Conservation (phyloP, 805 yeast genomes). For the Kuraishia hungarica region DNA sequence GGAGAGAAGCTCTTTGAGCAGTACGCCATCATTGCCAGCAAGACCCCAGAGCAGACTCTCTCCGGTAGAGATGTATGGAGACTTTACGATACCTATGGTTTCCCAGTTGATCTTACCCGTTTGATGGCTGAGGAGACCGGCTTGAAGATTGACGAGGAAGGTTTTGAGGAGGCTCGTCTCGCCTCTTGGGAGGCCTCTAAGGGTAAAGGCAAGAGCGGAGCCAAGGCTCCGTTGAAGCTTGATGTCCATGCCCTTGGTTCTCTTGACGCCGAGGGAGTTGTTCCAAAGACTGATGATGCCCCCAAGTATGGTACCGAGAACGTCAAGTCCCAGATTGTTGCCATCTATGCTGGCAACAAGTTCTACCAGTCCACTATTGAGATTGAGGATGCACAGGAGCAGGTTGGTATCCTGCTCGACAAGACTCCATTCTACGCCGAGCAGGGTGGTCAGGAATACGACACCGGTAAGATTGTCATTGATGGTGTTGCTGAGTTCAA, state of each 20-base stretch:
- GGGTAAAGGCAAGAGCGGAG: conserved; percentile 63
- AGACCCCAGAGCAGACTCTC: conserved; percentile 64
- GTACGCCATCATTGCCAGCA: conserved; percentile 77
- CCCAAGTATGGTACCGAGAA: conserved; percentile 69
- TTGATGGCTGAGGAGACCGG: conserved; percentile 99
- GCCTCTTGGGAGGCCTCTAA: conserved; percentile 94
- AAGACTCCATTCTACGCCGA: conserved; percentile 96
- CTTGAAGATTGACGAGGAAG: conserved; percentile 83
- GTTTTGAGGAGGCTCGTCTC: conserved; percentile 82
- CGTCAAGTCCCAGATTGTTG: conserved; percentile 59
- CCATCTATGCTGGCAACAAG: conserved; percentile 56
- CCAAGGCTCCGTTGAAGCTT: conserved; percentile 59
- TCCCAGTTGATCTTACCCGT: conserved; percentile 96
- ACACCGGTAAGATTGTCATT: conserved; percentile 85
- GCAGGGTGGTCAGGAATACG: conserved; percentile 98
- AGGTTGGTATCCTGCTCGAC: conserved; percentile 77
- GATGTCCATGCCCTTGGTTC: conserved; percentile 86
- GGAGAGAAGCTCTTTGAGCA: conserved; percentile 96
- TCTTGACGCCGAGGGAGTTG: conserved; percentile 46
- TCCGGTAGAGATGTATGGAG: conserved; percentile 98
- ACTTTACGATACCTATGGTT: conserved; percentile 95
- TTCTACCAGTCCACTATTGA: conserved; percentile 40
- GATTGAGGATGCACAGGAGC: conserved; percentile 30
- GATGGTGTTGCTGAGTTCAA: conserved; percentile 84
- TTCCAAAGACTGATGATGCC: conserved; percentile 79